Base-by-base conservation (phyloP, 306 rosid genomes). In the Vigna reflexopilosa region DNA sequence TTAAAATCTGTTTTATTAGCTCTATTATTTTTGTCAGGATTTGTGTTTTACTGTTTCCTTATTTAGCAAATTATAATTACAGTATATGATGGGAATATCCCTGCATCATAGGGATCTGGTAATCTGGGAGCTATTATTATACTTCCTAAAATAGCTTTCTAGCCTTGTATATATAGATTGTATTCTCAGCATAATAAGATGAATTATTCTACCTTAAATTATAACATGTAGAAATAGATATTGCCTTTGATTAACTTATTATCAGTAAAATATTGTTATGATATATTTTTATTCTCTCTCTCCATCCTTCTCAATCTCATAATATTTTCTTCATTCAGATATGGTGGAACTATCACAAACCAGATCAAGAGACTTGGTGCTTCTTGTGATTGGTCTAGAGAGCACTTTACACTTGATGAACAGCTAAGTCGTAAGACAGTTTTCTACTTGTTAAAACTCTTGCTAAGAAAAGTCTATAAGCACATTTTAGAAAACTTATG, bases 341-440 rank as follows among this genome's bases (percentile, higher is more conserved):
- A 90, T 85, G 98, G 97, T 73, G 97, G 97, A 79, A 89, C 97
- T 76, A 94, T 94, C 84, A 70, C 94, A 48, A 94, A 94, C 83
- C 98, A 94, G 91, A 94, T 94, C 58, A 94, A 89, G 91, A 90
- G 98, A 86, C 98, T 94, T 56, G 98, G 98, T 77, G 98, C 97
- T 86, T 94, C 98, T 48, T 94, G 98, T 88, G 98, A 94, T 87
- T 94, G 98, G 98, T 87, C 84, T 30, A 89, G 93, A 87, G 98
- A 92, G 82, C 98, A 87, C 79, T 94, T 94, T 82, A 94, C 98
- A 78, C 98, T 94, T 72, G 97, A 94, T 88, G 93, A 90, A 84
- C 97, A 94, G 91, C 98, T 92, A 90, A 94, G 95, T 94, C 89
- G 98, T 94, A 94, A 94, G 98, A 81, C 84, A 77, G 85, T 88